Conservation (phyloP, 2,329 filamentous ascomycete species). For the Ophiostoma sp. region DNA sequence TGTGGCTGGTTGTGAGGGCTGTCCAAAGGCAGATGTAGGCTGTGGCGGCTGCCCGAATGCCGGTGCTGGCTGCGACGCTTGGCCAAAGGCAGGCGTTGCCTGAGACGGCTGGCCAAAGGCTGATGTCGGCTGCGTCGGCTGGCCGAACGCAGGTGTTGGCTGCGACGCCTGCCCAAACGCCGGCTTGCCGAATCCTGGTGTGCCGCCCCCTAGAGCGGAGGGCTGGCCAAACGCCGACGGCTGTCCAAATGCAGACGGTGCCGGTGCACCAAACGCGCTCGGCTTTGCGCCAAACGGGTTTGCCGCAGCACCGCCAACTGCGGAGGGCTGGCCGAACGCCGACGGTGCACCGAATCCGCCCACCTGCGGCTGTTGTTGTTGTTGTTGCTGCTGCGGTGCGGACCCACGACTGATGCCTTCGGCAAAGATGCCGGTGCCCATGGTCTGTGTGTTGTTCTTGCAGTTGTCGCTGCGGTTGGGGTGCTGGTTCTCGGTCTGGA, state of each 20-base stretch:
- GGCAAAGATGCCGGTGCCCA: conserved; percentile 42
- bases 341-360: conserved; percentile 24
- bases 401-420: conserved; percentile 33
- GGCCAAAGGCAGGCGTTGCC: conserved; percentile 29
- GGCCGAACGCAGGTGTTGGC: conserved; percentile 29
- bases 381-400: conserved; percentile 14
- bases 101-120: conserved; percentile 27
- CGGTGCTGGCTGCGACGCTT: conserved; percentile 29
- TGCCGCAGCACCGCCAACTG: conserved; percentile 16
- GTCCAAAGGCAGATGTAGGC: conserved; percentile 26
- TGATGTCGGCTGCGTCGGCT: conserved; percentile 29
- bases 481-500: conserved; percentile 61
- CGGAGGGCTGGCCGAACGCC: conserved; percentile 10
- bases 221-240: conserved; percentile 30
- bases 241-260: conserved; percentile 5
- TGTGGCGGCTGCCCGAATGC: conserved; percentile 27
- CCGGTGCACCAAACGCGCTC: conserved; percentile 23
- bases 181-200: conserved; percentile 23
- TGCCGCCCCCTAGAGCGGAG: conserved; percentile 23
- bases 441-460: conserved; percentile 40
- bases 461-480: conserved; percentile 68
- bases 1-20: conserved; percentile 24
- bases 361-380: not conserved
- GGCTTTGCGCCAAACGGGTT: conserved; percentile 16
- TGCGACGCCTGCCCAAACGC: conserved; percentile 6